phyloP scores from a whole-genome alignment of 2,329 filamentous ascomycete species.

The Fusarium domesticum region DNA sequence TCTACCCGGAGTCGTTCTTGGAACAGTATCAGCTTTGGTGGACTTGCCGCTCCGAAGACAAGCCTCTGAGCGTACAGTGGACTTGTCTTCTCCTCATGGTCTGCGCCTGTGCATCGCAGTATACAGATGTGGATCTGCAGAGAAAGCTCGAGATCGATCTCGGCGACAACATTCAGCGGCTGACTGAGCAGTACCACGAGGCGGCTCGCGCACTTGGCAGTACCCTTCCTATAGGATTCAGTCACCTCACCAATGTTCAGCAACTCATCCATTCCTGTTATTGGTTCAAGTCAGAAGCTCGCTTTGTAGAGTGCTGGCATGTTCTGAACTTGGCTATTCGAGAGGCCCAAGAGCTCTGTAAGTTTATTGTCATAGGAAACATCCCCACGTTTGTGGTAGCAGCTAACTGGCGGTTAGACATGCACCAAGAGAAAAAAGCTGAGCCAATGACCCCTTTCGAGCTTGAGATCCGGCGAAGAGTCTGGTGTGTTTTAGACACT shows the following conservation, averaged over 20 bases:
- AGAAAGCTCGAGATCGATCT: slow-evolving; percentile 33
- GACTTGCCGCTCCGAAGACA: slow-evolving; percentile 27
- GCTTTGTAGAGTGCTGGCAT: slow-evolving; percentile 39
- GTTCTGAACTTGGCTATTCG: slow-evolving; percentile 35
- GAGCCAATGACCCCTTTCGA: slow-evolving; percentile 34
- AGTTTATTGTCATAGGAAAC: background rate
- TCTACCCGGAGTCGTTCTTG: slow-evolving; percentile 36
- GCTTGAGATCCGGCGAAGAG: slow-evolving; percentile 35
- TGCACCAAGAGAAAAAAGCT: slow-evolving; percentile 32
- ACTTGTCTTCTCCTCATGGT: slow-evolving; percentile 39
- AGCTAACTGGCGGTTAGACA: slow-evolving; percentile 22
- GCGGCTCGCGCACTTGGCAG: slow-evolving; percentile 34
- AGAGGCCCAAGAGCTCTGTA: slow-evolving; percentile 38
- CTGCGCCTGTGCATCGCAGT: slow-evolving; percentile 38
- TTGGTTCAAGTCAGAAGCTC: slow-evolving; percentile 38
- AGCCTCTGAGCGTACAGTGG: slow-evolving; percentile 37
- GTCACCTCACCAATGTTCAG: slow-evolving; percentile 35
- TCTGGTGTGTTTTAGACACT: slow-evolving; percentile 38
- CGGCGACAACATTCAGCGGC: slow-evolving; percentile 26
- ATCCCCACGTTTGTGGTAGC: background rate
- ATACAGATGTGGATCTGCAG: slow-evolving; percentile 32
- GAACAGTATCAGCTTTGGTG: slow-evolving; percentile 39
- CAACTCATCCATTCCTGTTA: slow-evolving; percentile 37
- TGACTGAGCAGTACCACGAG: slow-evolving; percentile 35
- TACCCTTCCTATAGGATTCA: slow-evolving; percentile 33